Evolutionary conservation across 2,329 filamentous ascomycete genomes (phyloP).

Genomic region (Didymella keratinophila): DNA sequence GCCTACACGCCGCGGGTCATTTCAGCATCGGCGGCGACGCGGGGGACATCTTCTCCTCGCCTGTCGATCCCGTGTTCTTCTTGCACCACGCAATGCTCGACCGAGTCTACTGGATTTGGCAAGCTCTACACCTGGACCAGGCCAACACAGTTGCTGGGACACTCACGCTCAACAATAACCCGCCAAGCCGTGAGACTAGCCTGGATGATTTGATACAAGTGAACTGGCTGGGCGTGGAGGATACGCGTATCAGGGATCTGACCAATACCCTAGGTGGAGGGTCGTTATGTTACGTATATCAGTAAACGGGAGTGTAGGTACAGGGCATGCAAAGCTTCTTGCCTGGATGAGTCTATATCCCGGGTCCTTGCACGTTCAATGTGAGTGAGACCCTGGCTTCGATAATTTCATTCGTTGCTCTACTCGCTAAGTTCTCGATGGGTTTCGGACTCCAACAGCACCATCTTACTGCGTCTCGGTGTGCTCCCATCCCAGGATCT

Average conservation of each 20-base stretch:
- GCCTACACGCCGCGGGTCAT: conserved; percentile 54
- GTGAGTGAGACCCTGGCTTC: too few relatives aligned
- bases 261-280: conserved; percentile 52
- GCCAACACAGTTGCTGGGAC: conserved; percentile 40
- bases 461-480: neutral
- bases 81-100: conserved; percentile 59
- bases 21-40: conserved; percentile 38
- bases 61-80: conserved; percentile 53
- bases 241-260: conserved; percentile 44
- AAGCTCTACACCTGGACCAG: conserved; percentile 38
- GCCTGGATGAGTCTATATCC: too few relatives aligned
- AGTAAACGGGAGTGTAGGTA: too few relatives aligned
- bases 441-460: too few relatives aligned
- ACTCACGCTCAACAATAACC: conserved; percentile 54
- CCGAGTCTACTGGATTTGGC: conserved; percentile 59
- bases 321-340: too few relatives aligned
- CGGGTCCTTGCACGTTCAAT: too few relatives aligned
- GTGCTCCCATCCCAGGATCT: neutral
- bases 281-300: conserved; percentile 58
- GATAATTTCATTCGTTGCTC: too few relatives aligned
- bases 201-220: conserved; percentile 54
- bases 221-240: conserved; percentile 44
- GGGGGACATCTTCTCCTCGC: conserved; percentile 55
- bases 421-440: too few relatives aligned
- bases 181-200: conserved; percentile 55